Percentiles rank a stretch among this genome's conserved stretches.
Conservation (phyloP, 2,329 filamentous ascomycete genomes). For the Microsporum ferrugineum region DNA sequence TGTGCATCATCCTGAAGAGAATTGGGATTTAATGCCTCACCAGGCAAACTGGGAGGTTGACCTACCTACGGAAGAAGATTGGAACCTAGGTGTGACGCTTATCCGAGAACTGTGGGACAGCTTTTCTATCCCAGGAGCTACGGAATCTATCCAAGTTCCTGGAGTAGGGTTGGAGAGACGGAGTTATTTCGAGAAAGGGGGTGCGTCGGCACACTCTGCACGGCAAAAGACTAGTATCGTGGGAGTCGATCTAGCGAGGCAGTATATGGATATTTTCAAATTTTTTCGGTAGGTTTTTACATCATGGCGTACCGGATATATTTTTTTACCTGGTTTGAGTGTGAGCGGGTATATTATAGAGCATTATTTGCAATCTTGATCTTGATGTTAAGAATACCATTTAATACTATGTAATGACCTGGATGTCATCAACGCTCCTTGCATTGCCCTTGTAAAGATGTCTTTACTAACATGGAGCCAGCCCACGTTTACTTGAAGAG, state of each 20-base stretch:
- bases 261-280: conserved; percentile 36
- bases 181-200: conserved; percentile 13
- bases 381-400: neutral
- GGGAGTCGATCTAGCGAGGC: conserved; percentile 32
- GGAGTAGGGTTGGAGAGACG: conserved; percentile 31
- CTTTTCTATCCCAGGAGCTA: conserved; percentile 27
- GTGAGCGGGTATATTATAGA: neutral
- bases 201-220: conserved; percentile 11
- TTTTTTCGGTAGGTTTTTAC: conserved; percentile 28
- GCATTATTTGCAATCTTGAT: neutral
- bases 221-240: conserved; percentile 18
- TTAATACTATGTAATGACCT: neutral
- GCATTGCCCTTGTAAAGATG: neutral
- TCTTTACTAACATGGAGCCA: neutral
- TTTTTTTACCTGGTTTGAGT: neutral
- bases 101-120: conserved; percentile 34
- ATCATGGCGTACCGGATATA: neutral
- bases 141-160: conserved; percentile 33
- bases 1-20: neutral
- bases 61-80: conserved; percentile 23
- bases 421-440: no score
- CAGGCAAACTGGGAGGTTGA: conserved; percentile 2
- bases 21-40: neutral
- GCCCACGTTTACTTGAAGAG: neutral
- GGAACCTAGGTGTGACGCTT: conserved; percentile 28